Evolutionary conservation across 208 protist species (phyloP).

Genomic region (Leptomonas seymouri): DNA sequence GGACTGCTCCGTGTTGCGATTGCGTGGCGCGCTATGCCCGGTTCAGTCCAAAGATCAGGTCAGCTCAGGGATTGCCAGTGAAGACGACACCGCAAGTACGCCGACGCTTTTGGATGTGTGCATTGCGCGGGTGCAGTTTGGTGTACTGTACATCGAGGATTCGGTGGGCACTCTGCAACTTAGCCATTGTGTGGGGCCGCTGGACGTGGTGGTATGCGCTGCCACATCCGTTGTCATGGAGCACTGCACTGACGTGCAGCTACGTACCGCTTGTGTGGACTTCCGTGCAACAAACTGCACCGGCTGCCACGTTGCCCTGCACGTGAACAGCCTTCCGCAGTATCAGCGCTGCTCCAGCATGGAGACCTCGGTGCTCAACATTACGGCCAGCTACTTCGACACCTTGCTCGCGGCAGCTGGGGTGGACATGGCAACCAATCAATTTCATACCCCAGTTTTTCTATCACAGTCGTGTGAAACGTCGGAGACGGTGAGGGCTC

Average conservation of each 20-base stretch:
- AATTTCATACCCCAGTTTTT: constrained; percentile 40
- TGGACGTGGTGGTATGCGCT: constrained; percentile 71
- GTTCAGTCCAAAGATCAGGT: constrained; percentile 1
- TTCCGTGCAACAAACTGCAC: constrained; percentile 61
- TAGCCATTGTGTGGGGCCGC: constrained; percentile 59
- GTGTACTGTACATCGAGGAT: constrained; percentile 66
- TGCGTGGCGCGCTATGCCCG: constrained; percentile 25
- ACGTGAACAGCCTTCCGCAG: constrained; percentile 64
- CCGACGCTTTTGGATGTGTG: constrained; percentile 37
- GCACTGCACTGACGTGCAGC: constrained; percentile 63
- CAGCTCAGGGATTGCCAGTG: not conserved
- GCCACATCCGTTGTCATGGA: constrained; percentile 62
- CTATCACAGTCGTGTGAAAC: constrained; percentile 3
- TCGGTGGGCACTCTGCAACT: constrained; percentile 59
- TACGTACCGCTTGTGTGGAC: constrained; percentile 59
- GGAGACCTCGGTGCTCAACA: constrained; percentile 68
- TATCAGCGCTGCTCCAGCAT: constrained; percentile 61
- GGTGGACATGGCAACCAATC: constrained; percentile 50
- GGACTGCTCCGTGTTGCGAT: constrained; percentile 28
- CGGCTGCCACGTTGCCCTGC: constrained; percentile 72
- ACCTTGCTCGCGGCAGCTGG: constrained; percentile 40
- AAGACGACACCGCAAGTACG: not conserved
- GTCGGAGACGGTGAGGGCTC: not conserved
- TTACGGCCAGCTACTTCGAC: constrained; percentile 52
- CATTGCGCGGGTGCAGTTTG: constrained; percentile 55